Conservation (phyloP, 2,329 filamentous ascomycete genomes). For the Botryotinia calthae region DNA sequence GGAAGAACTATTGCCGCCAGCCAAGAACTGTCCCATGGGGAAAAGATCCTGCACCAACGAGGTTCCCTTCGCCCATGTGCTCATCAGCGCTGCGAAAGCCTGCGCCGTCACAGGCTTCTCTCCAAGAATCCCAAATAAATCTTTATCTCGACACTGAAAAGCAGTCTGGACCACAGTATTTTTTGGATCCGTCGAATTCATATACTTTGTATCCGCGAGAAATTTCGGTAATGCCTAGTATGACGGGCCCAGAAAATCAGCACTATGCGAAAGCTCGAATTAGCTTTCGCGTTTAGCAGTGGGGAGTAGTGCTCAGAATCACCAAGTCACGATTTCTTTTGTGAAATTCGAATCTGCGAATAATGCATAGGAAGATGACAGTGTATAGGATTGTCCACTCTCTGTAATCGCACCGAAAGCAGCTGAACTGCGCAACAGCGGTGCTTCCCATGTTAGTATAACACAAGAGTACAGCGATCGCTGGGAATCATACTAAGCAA, state of each 20-base stretch:
- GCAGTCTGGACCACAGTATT: background rate
- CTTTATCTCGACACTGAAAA: background rate
- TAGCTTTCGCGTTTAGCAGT: background rate
- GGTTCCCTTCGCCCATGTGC: background rate
- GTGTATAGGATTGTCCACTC: too few relatives aligned
- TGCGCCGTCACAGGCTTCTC: background rate
- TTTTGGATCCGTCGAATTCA: background rate
- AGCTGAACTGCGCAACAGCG: too few relatives aligned
- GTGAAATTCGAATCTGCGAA: background rate
- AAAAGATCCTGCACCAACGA: background rate
- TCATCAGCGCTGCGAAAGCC: background rate
- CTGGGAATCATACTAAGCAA: too few relatives aligned
- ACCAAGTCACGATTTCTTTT: background rate
- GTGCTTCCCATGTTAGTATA: too few relatives aligned
- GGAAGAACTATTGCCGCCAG: background rate
- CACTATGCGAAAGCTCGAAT: background rate
- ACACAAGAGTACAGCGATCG: too few relatives aligned
- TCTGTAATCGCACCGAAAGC: too few relatives aligned
- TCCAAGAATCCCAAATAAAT: background rate
- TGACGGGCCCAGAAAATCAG: background rate
- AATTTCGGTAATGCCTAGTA: background rate
- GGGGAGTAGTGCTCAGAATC: background rate
- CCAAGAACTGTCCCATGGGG: background rate
- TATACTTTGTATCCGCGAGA: background rate
- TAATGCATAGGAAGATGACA: background rate